Evolutionary conservation across 306 rosid species (phyloP).

Genomic region (Hippophae gyantsensis): DNA sequence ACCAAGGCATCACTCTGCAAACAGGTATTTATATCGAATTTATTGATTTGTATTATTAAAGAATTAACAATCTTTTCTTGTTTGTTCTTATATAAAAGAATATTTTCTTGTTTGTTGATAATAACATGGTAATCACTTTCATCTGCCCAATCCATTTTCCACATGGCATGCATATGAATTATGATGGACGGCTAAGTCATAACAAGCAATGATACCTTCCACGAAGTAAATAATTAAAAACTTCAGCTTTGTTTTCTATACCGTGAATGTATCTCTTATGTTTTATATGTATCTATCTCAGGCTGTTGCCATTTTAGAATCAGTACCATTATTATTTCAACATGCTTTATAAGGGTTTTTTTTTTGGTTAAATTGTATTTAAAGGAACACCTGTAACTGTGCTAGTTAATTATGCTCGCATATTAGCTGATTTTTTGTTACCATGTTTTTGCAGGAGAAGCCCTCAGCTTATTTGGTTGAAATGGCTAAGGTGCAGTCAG

Average conservation of each 20-base stretch:
- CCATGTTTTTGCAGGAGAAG: conserved; percentile 44
- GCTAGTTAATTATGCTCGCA: conserved; percentile 11
- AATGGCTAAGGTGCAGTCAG: conserved; percentile 63
- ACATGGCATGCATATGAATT: too few species aligned
- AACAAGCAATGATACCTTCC: too few species aligned
- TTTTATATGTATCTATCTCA: too few species aligned
- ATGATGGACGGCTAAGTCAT: too few species aligned
- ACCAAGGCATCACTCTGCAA: conserved; percentile 55
- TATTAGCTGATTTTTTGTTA: conserved; percentile 17
- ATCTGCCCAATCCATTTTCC: too few species aligned
- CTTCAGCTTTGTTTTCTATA: too few species aligned
- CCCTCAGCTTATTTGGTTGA: conserved; percentile 80
- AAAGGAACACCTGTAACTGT: conserved; percentile 7
- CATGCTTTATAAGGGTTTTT: too few species aligned
- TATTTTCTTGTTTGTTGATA: conserved; percentile 3
- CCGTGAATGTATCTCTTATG: too few species aligned
- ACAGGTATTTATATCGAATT: conserved; percentile 42
- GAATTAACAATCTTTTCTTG: conserved; percentile 7
- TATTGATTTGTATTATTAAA: conserved; percentile 2
- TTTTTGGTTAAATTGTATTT: not conserved
- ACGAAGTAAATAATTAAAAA: too few species aligned
- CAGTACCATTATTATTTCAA: too few species aligned
- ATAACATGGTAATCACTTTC: too few species aligned
- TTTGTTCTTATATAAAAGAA: not conserved
- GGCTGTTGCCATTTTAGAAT: too few species aligned